Evolutionary conservation across 257 asterid genomes (phyloP).

Genomic region (Salvia miltiorrhiza): DNA sequence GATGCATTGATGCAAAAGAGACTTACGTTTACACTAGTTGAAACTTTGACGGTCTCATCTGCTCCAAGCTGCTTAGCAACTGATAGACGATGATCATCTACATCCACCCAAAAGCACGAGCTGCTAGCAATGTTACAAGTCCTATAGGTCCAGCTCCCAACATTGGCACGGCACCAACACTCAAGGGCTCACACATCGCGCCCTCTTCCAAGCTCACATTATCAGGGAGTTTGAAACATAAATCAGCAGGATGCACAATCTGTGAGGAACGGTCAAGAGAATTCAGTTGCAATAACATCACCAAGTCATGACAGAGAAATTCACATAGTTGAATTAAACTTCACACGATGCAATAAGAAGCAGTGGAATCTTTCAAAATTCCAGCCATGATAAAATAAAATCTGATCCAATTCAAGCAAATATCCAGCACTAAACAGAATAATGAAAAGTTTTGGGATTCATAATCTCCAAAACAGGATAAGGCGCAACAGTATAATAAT

Average conservation of each 20-base stretch:
- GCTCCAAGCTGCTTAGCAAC: conserved; percentile 86
- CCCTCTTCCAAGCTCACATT: conserved; percentile 93
- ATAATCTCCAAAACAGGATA: neutral
- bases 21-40: conserved; percentile 53
- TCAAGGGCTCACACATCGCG: conserved; percentile 95
- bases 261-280: conserved; percentile 21
- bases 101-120: conserved; percentile 91
- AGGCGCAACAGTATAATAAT: too few species aligned
- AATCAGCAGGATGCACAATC: conserved; percentile 92
- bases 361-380: neutral
- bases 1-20: neutral
- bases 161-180: conserved; percentile 88
- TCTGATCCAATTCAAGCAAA: neutral
- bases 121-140: conserved; percentile 73
- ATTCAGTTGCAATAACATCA: neutral
- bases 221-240: conserved; percentile 88
- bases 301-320: neutral
- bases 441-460: neutral
- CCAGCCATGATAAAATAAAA: neutral
- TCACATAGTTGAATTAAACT: neutral
- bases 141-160: conserved; percentile 97
- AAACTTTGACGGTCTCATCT: conserved; percentile 61
- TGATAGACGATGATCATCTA: conserved; percentile 69
- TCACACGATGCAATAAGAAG: neutral
- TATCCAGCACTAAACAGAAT: neutral